Base-by-base conservation (phyloP, 805 yeast species). In the Yarrowia sp. region DNA sequence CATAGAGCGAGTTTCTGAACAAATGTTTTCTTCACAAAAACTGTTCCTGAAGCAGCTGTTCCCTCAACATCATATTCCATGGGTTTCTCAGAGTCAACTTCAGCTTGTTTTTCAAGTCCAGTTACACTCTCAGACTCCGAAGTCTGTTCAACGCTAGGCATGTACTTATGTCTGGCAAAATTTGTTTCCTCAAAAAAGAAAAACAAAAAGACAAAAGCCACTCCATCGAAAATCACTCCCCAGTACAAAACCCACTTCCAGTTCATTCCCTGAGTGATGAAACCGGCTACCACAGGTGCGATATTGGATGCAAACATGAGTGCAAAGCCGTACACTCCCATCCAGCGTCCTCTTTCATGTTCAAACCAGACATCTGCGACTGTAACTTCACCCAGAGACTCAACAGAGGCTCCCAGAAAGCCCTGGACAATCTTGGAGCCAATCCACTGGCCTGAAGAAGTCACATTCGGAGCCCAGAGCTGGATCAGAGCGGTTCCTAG, bases 401-500 rank as follows among this genome's bases (percentile, higher is more conserved):
- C 96, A 43, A 88, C 82, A 13, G 88, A 86, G n/a, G 93, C 93
- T 15, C 86, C 89, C 72, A 88, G 85, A 57, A 87, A 72, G 70
- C 81, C 81, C 44, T 78, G 78, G 31, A 80, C 66, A 47, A 79
- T 73, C 66, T 79, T 75, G 32, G 77, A 72, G 14, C 77, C 81
- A 53, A 76, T 74, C 79, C 79, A 77, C 55, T 75, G 76, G 47
- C 77, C 76, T 53, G 75, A 73, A 31, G 76, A 65, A 14, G 71
- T 71, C 47, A 78, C 71, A 62, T 72, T 76, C 2, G 82, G 81
- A 10, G 77, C 75, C 83, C 83, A 80, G 14, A 79, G 74, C 61
- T 77, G 73, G 64, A 79, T 73, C 61, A 77, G 68, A 11, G 75
- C 69, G n/a, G 81, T 78, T 8, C 81, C 77, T 14, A 80, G 65